Percentiles rank a stretch among this genome's conserved stretches.
These are phyloP conservation scores for Pezicula rhizophila DNA, from an alignment of 2,329 filamentous ascomycete species.

Conservation along the genomic window DNA sequence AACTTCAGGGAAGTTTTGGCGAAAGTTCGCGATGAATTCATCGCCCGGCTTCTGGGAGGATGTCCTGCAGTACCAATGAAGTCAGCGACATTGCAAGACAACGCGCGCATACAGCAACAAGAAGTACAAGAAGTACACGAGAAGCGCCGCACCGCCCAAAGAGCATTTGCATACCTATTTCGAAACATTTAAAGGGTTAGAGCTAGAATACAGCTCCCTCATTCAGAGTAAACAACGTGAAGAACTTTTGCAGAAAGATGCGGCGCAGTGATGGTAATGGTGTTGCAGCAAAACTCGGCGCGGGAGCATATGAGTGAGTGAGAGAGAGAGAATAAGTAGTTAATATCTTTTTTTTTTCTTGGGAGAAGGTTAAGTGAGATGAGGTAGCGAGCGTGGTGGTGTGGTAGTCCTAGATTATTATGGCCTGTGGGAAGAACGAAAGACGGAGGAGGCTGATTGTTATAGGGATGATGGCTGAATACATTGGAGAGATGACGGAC, in stretches of 20 bases:
- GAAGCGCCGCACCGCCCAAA: not conserved
- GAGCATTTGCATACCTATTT: constrained; percentile 23
- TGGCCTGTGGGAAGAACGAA: not conserved
- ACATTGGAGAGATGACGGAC: not conserved
- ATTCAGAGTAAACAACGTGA: constrained; percentile 8
- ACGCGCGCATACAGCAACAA: not conserved
- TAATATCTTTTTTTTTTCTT: not conserved
- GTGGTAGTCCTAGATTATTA: not conserved
- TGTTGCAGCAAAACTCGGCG: not conserved
- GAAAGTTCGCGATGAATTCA: constrained; percentile 78
- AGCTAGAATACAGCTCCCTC: constrained; percentile 14
- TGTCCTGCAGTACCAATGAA: constrained; percentile 40
- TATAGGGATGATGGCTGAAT: constrained; percentile 1
- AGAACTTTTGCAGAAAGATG: not conserved
- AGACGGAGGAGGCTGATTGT: constrained; percentile 2
- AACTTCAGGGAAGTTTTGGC: constrained; percentile 74
- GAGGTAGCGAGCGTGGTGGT: constrained; percentile 7
- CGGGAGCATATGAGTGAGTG: not conserved
- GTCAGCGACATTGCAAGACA: constrained; percentile 9
- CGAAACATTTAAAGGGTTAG: constrained; percentile 27
- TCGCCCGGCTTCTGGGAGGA: constrained; percentile 76
- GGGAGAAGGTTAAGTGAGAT: not conserved
- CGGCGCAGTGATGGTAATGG: not conserved
- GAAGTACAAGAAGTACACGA: not conserved
- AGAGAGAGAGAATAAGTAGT: not conserved